Conservation (phyloP, 2,329 filamentous ascomycete species). For the Talaromyces albobiverticillius region DNA sequence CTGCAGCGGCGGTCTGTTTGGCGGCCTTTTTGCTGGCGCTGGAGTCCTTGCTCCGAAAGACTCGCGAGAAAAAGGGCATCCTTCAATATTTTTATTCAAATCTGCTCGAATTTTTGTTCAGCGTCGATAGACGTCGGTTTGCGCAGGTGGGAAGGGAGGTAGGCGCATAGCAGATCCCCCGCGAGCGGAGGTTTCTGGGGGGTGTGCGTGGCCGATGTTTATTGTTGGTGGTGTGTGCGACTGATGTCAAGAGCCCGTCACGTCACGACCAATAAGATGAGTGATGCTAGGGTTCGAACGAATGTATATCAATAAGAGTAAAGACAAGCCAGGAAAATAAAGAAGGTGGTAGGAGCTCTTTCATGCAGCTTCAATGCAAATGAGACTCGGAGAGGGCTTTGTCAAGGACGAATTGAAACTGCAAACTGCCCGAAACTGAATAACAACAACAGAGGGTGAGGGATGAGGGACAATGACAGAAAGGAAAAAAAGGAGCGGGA, state of each 20-base stretch:
- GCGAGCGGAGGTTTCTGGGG: conserved; percentile 5
- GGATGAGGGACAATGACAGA: neutral
- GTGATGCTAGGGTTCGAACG: neutral
- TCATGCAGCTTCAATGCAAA: neutral
- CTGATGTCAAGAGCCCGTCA: conserved; percentile 13
- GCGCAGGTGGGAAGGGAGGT: neutral
- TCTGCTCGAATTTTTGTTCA: neutral
- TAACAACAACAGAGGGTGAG: neutral
- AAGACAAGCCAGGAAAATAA: neutral
- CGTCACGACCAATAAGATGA: neutral
- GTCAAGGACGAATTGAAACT: neutral
- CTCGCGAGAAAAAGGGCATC: conserved; percentile 60
- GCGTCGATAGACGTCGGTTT: neutral
- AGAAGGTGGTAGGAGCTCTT: neutral
- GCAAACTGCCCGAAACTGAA: neutral
- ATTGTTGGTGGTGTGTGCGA: neutral
- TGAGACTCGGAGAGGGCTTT: no score
- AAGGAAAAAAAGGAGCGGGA: neutral
- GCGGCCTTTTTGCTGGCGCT: conserved; percentile 59
- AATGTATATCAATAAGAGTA: conserved; percentile 2
- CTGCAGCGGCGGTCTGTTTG: conserved; percentile 49
- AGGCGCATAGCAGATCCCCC: conserved; percentile 4
- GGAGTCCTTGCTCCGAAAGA: conserved; percentile 74
- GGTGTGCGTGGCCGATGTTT: no score
- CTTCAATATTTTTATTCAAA: conserved; percentile 18